Percentiles rank a stretch among this genome's conserved stretches.
These are phyloP conservation scores for Coemansia sp. DNA, from an alignment of 371 early-diverging fungal species.

Conservation along the genomic window DNA sequence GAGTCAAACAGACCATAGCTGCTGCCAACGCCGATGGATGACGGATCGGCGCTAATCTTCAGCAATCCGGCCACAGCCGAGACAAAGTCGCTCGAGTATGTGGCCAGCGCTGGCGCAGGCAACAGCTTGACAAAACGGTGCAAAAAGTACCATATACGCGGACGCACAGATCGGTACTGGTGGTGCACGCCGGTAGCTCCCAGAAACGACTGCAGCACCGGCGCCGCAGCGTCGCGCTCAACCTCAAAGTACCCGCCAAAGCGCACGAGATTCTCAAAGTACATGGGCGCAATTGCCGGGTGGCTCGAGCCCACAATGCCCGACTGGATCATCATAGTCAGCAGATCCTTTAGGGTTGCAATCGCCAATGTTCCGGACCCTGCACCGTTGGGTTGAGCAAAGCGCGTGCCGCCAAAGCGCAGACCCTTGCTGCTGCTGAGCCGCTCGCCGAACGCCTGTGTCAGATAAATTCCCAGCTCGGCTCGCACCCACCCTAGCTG, in stretches of 20 bases:
- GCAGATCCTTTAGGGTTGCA: slow-evolving; percentile 32
- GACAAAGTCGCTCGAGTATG: slow-evolving; percentile 50
- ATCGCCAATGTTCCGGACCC: slow-evolving; percentile 2
- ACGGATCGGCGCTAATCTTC: slow-evolving; percentile 65
- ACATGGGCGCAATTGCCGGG: slow-evolving; percentile 45
- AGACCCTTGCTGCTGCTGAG: slow-evolving; percentile 46
- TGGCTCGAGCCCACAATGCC: slow-evolving; percentile 34
- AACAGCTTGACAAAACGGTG: slow-evolving; percentile 80
- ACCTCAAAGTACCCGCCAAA: slow-evolving; percentile 50
- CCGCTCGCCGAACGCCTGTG: slow-evolving; percentile 51
- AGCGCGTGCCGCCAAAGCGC: slow-evolving; percentile 35
- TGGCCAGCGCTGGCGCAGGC: slow-evolving; percentile 16
- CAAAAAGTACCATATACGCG: slow-evolving; percentile 87
- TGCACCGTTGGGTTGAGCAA: slow-evolving; percentile 22
- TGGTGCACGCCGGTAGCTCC: slow-evolving; percentile 73
- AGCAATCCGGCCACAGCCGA: slow-evolving; percentile 60
- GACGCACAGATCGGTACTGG: slow-evolving; percentile 65
- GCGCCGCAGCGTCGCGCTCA: slow-evolving; percentile 43
- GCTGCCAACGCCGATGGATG: slow-evolving; percentile 19
- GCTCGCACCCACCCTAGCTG: slow-evolving; percentile 53
- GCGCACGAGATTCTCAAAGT: slow-evolving; percentile 52
- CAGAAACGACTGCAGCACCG: slow-evolving; percentile 47
- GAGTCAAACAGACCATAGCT: slow-evolving; percentile 66
- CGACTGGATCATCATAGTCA: slow-evolving; percentile 51
- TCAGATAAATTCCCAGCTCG: slow-evolving; percentile 50